Evolutionary conservation across 352 stramenopile species (phyloP), one percentile per base, ranked within the genome.

Genomic region (Globisporangium paddicum): DNA sequence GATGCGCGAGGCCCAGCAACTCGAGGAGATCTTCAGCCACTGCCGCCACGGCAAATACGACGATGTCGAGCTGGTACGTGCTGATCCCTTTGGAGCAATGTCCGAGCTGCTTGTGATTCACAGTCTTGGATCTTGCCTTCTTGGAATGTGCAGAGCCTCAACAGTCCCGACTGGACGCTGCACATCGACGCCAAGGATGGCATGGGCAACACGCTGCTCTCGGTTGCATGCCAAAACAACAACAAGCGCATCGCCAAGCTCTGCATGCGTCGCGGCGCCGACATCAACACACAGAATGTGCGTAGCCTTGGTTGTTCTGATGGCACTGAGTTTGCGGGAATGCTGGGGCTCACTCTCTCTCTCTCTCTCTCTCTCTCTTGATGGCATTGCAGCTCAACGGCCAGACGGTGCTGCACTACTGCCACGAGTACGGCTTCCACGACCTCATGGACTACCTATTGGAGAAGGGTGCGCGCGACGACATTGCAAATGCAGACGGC

Each of bases 191-290:
- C 89, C 45, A 92, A 95, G 60, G 95, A 98, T 57, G 75, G 80
- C 7, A 85, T 88, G 19, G 95, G 93, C 35, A 98, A 98, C 58
- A 96, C 89, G 2, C 62, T 98, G n/a, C 72, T 98, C 11, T 93
- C 88, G 32, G 76, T 98, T 25, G 95, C 92, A 0, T 96, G 86
- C 30, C 95, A 98, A 62, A 98, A 98, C 79, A 96, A 96, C 67
- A 98, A 98, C 75, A 97, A 98, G 69, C 82, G 94, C 47, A 98
- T 98, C 44, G 81, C 82, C 38, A 98, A 98, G 77, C 79, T 98
- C 7, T 97, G 86, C 64, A 61, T 98, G 26, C 89, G 95, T 5
- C 86, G 90, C 30, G 95, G 90, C 16, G 92, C 93, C 32, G 87
- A 98, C 38, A 85, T 98, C 63, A 97, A 98, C 67, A 93, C 88